Evolutionary conservation across 2,329 filamentous ascomycete genomes (phyloP).

Genomic region (Claviceps pazoutovae): DNA sequence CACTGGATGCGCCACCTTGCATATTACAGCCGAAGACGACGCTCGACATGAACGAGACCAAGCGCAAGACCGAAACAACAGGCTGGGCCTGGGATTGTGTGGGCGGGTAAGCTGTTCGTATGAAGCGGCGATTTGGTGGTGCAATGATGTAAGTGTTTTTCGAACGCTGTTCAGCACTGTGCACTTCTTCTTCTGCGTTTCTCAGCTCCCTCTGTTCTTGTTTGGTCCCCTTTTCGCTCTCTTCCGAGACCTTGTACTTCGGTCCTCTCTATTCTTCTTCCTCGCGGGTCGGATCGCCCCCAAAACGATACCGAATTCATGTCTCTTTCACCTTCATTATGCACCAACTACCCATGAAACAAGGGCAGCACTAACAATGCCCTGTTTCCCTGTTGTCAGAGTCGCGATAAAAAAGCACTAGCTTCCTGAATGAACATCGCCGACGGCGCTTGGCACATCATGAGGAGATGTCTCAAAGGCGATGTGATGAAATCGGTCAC

Average conservation of each 20-base stretch:
- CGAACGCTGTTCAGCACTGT: background rate
- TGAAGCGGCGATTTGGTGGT: background rate
- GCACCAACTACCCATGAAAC: background rate
- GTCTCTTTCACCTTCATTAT: too few relatives aligned
- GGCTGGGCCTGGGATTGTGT: background rate
- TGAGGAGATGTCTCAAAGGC: background rate
- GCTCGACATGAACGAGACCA: too few relatives aligned
- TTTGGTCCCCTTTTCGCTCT: background rate
- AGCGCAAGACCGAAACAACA: background rate
- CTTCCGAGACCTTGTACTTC: background rate
- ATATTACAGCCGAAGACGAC: too few relatives aligned
- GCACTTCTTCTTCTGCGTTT: background rate
- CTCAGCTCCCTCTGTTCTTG: background rate
- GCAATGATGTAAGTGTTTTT: background rate
- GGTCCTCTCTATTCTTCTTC: background rate
- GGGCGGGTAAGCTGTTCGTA: background rate
- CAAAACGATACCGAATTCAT: too few relatives aligned
- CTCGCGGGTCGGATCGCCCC: background rate
- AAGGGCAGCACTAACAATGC: background rate
- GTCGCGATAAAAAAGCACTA: background rate
- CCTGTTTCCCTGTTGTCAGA: background rate
- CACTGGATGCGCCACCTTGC: too few relatives aligned
- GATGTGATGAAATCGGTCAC: background rate
- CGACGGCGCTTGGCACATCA: background rate
- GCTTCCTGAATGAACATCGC: background rate